Evolutionary conservation across 2,329 filamentous ascomycete genomes (phyloP).

Genomic region (Sporothrix brasiliensis): DNA sequence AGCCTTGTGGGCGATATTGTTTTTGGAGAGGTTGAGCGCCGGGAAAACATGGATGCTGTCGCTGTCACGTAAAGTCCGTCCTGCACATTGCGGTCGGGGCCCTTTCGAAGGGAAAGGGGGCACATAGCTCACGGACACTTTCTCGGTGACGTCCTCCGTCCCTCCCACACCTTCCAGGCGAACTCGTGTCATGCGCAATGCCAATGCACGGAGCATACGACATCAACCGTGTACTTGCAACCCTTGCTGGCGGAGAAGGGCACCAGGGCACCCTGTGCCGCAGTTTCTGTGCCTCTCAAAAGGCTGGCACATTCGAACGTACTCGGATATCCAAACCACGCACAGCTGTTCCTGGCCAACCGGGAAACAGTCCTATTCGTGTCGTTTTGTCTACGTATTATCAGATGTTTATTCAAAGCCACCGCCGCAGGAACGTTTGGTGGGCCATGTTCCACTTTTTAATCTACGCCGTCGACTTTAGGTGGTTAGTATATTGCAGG

Average conservation of each 20-base stretch:
- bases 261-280: slow-evolving; percentile 14
- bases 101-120: neutral
- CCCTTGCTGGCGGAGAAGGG: neutral
- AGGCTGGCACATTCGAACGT: neutral
- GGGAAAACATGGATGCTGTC: neutral
- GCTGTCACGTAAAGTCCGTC: neutral
- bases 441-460: neutral
- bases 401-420: slow-evolving; percentile 13
- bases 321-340: neutral
- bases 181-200: slow-evolving; percentile 14
- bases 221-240: slow-evolving; percentile 6
- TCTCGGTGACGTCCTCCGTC: neutral
- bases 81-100: neutral
- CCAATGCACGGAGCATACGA: slow-evolving; percentile 19
- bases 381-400: neutral
- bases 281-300: neutral
- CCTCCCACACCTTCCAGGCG: slow-evolving; percentile 5
- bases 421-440: neutral
- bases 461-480: neutral
- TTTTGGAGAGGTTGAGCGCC: too few relatives aligned
- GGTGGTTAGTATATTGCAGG: neutral
- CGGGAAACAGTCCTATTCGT: neutral
- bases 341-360: neutral
- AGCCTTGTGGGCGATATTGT: neutral
- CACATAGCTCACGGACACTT: neutral